phyloP scores from a whole-genome alignment of 768 basidiomycete species.

The Kwoniella sp. region DNA sequence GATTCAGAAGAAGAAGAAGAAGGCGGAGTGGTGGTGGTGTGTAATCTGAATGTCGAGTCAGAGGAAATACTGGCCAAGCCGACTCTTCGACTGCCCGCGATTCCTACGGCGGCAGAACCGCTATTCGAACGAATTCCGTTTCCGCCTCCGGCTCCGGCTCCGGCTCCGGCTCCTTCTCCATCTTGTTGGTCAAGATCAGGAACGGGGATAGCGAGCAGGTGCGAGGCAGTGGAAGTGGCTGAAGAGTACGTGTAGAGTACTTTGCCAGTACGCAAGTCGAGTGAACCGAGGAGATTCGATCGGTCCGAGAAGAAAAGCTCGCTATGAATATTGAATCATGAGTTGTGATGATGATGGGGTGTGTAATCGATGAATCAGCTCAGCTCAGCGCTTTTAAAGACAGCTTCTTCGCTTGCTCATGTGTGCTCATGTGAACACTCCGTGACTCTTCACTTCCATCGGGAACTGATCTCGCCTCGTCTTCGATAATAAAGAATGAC shows the following conservation, averaged over 20 bases:
- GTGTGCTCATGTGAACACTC: too few relatives aligned
- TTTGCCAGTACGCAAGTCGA: conserved; percentile 52
- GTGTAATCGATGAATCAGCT: too few relatives aligned
- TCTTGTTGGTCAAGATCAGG: too few relatives aligned
- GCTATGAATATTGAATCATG: too few relatives aligned
- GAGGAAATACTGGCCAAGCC: conserved; percentile 27
- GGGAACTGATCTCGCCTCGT: too few relatives aligned
- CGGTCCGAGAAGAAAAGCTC: conserved; percentile 55
- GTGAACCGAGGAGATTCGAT: conserved; percentile 38
- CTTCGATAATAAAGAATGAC: too few relatives aligned
- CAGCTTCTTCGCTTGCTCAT: too few relatives aligned
- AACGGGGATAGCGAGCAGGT: conserved; percentile 40
- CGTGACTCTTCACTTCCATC: too few relatives aligned
- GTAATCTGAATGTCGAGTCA: conserved; percentile 33
- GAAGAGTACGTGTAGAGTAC: conserved; percentile 46
- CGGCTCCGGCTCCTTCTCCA: too few relatives aligned
- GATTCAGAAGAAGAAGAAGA: not conserved
- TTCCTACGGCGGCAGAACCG: too few relatives aligned
- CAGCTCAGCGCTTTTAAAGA: too few relatives aligned
- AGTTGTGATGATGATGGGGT: not conserved
- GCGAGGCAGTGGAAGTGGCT: conserved; percentile 43
- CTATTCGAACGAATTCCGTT: too few relatives aligned
- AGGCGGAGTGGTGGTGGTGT: conserved; percentile 31
- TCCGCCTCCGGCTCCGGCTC: not conserved
- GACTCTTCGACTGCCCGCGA: not conserved